These are phyloP conservation scores for Aspergillus aculeatus DNA, from an alignment of 2,329 filamentous ascomycete species.

Conservation along the genomic window DNA sequence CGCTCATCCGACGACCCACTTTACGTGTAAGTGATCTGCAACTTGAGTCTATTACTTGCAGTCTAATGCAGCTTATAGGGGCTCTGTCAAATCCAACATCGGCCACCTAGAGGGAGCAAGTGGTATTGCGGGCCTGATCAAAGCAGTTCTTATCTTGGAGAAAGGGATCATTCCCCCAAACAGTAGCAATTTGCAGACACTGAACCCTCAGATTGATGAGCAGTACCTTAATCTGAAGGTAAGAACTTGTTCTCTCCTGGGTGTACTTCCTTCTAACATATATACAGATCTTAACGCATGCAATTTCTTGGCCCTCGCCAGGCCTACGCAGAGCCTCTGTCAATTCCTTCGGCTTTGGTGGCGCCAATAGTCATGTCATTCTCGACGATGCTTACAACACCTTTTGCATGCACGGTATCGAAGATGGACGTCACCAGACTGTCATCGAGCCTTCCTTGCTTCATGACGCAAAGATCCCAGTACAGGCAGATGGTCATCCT, in stretches of 20 bases:
- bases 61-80: background rate
- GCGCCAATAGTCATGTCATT: constrained; percentile 27
- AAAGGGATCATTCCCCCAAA: constrained; percentile 46
- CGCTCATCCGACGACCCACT: constrained; percentile 2
- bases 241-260: background rate
- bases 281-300: constrained; percentile 8
- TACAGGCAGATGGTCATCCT: background rate
- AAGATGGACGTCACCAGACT: background rate
- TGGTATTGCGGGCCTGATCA: constrained; percentile 44
- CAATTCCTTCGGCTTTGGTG: constrained; percentile 29
- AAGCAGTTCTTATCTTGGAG: constrained; percentile 45
- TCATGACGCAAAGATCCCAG: background rate
- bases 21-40: background rate
- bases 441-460: background rate
- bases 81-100: constrained; percentile 15
- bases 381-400: constrained; percentile 22
- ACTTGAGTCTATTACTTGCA: background rate
- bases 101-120: constrained; percentile 33
- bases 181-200: constrained; percentile 22
- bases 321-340: constrained; percentile 21
- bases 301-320: constrained; percentile 20
- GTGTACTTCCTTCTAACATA: background rate
- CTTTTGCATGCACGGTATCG: background rate
- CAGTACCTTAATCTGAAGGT: constrained; percentile 6
- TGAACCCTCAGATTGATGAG: constrained; percentile 11